A percentile compares a stretch with the other conserved stretches of the same genome.
These are phyloP conservation scores for Candida rishiriensis DNA, from an alignment of 805 yeast species.

Conservation along the genomic window DNA sequence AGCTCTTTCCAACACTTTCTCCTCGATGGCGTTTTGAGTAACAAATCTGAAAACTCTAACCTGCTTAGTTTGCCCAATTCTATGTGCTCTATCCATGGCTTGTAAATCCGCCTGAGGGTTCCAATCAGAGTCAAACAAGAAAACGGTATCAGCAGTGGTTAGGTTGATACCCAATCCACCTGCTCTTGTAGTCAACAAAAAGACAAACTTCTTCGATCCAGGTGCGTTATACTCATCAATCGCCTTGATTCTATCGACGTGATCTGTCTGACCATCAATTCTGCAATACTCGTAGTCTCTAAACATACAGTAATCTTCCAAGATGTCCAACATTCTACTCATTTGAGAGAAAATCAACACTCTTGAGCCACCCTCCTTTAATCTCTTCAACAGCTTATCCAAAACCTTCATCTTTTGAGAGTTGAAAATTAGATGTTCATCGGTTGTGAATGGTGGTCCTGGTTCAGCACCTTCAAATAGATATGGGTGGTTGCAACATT, in stretches of 20 bases:
- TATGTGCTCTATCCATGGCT: conserved; percentile 97
- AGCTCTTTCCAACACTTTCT: conserved; percentile 81
- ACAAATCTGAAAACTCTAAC: conserved; percentile 90
- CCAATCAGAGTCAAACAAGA: conserved; percentile 92
- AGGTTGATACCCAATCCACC: conserved; percentile 95
- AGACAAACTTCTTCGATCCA: conserved; percentile 75
- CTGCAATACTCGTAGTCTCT: conserved; percentile 84
- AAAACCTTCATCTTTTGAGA: conserved; percentile 87
- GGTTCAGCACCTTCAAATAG: conserved; percentile 99
- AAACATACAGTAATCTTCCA: conserved; percentile 87
- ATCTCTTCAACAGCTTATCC: conserved; percentile 73
- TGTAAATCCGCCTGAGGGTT: conserved; percentile 97
- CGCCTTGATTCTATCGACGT: conserved; percentile 87
- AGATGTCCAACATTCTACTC: conserved; percentile 83
- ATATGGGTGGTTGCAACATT: conserved; percentile 97
- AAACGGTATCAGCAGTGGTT: conserved; percentile 87
- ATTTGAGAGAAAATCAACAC: conserved; percentile 91
- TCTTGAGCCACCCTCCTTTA: conserved; percentile 75
- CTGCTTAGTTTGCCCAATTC: conserved; percentile 96
- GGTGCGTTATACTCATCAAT: conserved; percentile 89
- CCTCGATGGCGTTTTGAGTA: conserved; percentile 81
- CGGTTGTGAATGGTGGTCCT: conserved; percentile 95
- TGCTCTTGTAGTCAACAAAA: conserved; percentile 88
- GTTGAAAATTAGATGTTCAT: conserved; percentile 87
- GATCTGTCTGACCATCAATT: conserved; percentile 90